Conservation (phyloP, 106 monocot genomes). For the Dendrobium catenatum region DNA sequence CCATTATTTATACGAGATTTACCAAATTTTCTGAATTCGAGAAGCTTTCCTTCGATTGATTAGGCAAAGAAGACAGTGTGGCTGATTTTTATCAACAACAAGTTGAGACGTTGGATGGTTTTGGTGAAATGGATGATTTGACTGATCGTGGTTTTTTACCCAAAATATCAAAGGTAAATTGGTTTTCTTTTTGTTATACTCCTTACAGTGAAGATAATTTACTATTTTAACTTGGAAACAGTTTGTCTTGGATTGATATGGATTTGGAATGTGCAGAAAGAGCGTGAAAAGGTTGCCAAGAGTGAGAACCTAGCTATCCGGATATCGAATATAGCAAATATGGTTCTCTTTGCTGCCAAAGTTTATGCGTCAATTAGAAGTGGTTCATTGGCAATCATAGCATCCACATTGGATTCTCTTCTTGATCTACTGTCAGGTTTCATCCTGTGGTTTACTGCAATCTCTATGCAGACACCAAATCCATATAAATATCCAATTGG, state of each 20-base stretch:
- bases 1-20: background rate
- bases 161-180: constrained; percentile 66
- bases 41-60: background rate
- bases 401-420: constrained; percentile 98
- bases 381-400: constrained; percentile 79
- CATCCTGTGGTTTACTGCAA: constrained; percentile 96
- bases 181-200: background rate
- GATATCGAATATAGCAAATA: constrained; percentile 83
- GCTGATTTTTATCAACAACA: constrained; percentile 93
- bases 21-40: background rate
- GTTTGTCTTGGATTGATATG: background rate
- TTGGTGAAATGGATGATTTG: constrained; percentile 86
- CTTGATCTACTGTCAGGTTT: constrained; percentile 97
- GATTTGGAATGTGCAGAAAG: constrained; percentile 44
- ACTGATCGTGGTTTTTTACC: constrained; percentile 74
- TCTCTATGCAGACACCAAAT: constrained; percentile 89
- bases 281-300: constrained; percentile 62
- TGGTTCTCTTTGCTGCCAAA: constrained; percentile 90
- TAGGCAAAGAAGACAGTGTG: constrained; percentile 63
- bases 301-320: constrained; percentile 75
- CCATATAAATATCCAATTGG: constrained; percentile 95
- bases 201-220: no score
- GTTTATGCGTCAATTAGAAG: constrained; percentile 75
- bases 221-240: background rate
- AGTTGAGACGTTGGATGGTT: constrained; percentile 81